A percentile compares a stretch with the other conserved stretches of the same genome.
phyloP scores from a whole-genome alignment of 352 stramenopile genomes.

The Pythium periplocum region DNA sequence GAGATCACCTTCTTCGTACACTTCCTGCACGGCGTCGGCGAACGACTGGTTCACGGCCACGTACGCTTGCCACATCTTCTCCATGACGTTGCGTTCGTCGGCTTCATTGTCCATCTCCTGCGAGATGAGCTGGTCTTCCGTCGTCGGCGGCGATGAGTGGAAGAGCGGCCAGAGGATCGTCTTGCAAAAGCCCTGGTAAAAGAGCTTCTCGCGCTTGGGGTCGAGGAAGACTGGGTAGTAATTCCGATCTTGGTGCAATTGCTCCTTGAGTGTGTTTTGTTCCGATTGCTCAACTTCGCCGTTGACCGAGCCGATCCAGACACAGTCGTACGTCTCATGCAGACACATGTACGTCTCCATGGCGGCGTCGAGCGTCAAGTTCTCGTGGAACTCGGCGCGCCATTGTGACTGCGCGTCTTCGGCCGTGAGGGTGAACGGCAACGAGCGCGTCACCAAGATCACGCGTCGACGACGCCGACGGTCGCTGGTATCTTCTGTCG shows the following conservation, averaged over 20 bases:
- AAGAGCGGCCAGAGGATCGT: slow-evolving; percentile 90
- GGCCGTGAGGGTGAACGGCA: slow-evolving; percentile 75
- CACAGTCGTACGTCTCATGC: slow-evolving; percentile 77
- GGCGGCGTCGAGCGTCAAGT: slow-evolving; percentile 61
- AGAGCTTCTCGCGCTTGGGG: slow-evolving; percentile 77
- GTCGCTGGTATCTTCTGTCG: slow-evolving; percentile 16
- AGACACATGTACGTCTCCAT: slow-evolving; percentile 77
- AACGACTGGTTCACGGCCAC: slow-evolving; percentile 85
- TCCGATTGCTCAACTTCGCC: slow-evolving; percentile 76
- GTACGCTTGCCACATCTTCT: slow-evolving; percentile 89
- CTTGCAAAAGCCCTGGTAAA: slow-evolving; percentile 91
- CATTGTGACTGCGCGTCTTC: slow-evolving; percentile 79
- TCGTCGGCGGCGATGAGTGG: slow-evolving; percentile 80
- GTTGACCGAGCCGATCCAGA: slow-evolving; percentile 81
- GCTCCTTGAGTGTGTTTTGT: slow-evolving; percentile 76
- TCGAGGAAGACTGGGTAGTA: slow-evolving; percentile 90
- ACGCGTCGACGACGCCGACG: slow-evolving; percentile 46
- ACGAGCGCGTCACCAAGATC: slow-evolving; percentile 65
- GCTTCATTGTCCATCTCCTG: slow-evolving; percentile 38
- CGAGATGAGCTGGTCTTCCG: slow-evolving; percentile 64
- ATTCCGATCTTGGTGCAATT: slow-evolving; percentile 87
- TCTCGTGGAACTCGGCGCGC: slow-evolving; percentile 74
- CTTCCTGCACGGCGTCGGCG: slow-evolving; percentile 79
- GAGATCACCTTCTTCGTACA: slow-evolving; percentile 87
- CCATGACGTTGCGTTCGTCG: slow-evolving; percentile 48